Evolutionary conservation across 768 basidiomycete species (phyloP).

Genomic region (Suillus hirtellus): DNA sequence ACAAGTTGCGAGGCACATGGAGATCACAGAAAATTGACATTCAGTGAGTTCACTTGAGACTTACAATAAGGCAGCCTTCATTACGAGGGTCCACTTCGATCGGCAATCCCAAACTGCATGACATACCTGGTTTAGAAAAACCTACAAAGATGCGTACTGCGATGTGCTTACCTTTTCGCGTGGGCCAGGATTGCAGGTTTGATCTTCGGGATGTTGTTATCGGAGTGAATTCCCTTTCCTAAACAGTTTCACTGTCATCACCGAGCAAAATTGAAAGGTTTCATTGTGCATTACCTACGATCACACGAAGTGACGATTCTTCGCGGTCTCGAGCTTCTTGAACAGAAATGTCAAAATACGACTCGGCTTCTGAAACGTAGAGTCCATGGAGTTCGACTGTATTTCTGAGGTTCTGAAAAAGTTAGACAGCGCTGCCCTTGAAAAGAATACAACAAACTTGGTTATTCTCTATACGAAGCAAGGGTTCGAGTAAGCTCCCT

Average conservation of each 20-base stretch:
- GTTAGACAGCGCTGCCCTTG: neutral
- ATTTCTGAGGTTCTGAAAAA: slow-evolving; percentile 39
- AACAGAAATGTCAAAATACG: slow-evolving; percentile 66
- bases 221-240: slow-evolving; percentile 85
- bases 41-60: neutral
- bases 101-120: slow-evolving; percentile 53
- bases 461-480: slow-evolving; percentile 8
- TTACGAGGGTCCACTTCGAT: slow-evolving; percentile 78
- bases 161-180: slow-evolving; percentile 62
- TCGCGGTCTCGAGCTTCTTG: slow-evolving; percentile 58
- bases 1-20: neutral
- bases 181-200: slow-evolving; percentile 85
- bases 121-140: too few species aligned
- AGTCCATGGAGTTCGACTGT: slow-evolving; percentile 85
- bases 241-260: neutral
- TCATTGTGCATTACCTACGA: slow-evolving; percentile 61
- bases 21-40: neutral
- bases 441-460: slow-evolving; percentile 5
- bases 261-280: neutral
- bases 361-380: slow-evolving; percentile 84
- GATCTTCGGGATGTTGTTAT: slow-evolving; percentile 70
- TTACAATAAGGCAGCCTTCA: slow-evolving; percentile 76
- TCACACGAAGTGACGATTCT: slow-evolving; percentile 62
- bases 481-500: neutral
- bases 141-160: neutral